Percentiles rank a stretch among this genome's conserved stretches.
These are phyloP conservation scores for Cordyceps tenuipes DNA, from an alignment of 2,329 filamentous ascomycete species.

Conservation along the genomic window DNA sequence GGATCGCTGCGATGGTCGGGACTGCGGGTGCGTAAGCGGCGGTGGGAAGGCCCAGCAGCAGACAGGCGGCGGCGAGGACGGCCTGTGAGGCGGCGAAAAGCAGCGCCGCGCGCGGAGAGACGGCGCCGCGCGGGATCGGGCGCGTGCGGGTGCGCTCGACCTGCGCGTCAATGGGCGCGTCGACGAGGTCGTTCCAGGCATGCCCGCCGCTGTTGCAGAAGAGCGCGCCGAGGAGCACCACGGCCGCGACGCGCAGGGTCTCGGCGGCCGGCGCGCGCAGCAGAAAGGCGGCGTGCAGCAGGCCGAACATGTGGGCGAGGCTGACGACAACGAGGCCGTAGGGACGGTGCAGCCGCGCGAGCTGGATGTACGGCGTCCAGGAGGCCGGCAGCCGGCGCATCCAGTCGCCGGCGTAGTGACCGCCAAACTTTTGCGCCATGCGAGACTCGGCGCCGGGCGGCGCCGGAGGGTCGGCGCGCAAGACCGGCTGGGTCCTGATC, in stretches of 20 bases:
- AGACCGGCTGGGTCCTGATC: no score
- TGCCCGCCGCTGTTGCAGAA: constrained; percentile 24
- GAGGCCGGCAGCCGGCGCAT: constrained; percentile 22
- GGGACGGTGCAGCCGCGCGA: constrained; percentile 24
- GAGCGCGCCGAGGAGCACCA: constrained; percentile 17
- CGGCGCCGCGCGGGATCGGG: constrained; percentile 27
- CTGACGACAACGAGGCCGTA: constrained; percentile 25
- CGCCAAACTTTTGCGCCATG: constrained; percentile 21
- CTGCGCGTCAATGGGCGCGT: constrained; percentile 24
- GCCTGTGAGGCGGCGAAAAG: constrained; percentile 23
- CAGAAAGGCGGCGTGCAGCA: constrained; percentile 21
- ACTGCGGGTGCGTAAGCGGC: constrained; percentile 19
- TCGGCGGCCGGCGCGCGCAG: background rate
- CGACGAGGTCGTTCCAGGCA: constrained; percentile 29
- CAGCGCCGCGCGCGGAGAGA: constrained; percentile 21
- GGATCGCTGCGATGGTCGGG: constrained; percentile 20
- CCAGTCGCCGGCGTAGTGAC: constrained; percentile 23
- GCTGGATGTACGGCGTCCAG: constrained; percentile 26
- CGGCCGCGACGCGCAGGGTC: background rate
- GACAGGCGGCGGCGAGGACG: background rate
- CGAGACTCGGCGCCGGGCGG: background rate
- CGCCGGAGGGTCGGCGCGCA: no score
- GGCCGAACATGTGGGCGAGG: constrained; percentile 26
- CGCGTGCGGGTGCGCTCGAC: constrained; percentile 24
- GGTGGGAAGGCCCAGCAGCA: background rate